Evolutionary conservation across 352 stramenopile species (phyloP), one percentile per base, ranked within the genome.

Genomic region (Phytopythium helicoides): DNA sequence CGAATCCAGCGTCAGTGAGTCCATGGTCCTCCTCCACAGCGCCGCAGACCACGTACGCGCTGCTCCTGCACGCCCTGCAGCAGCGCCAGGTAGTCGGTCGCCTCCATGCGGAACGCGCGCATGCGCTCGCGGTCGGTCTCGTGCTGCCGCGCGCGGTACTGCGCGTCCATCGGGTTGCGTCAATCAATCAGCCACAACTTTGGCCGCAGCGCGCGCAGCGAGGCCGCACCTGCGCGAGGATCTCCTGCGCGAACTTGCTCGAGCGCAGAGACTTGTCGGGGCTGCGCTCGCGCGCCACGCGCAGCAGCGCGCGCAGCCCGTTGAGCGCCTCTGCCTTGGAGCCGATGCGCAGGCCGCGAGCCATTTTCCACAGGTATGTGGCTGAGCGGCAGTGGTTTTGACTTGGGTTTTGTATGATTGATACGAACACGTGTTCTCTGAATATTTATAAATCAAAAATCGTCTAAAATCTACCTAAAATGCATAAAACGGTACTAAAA

Each of bases 311-410:
- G 46, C 84, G 84, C 56, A 94, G 59, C 55, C 74, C 88, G 67
- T 87, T 91, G 44, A 94, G 54, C 55, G 88, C 81, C 22, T 92
- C 81, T 16, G 68, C 37, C 79, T 94, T 94, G 51, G 84, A 88
- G 59, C 84, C 84, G 55, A 94, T 85, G 51, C 81, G 83, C 57
- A 87, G 49, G 23, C 79, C 81, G 14, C 76, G 67, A 55, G 73
- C 78, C 80, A 93, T 92, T 28, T 35, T 67, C 38, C 18, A 23
- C 10, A 39, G n/a, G 12, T 50, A 26, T 50, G 15, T 36, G 25
- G 25, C 42, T 10, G 42, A 15, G n/a, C 8, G 35, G 4, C 14
- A 19, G 37, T 23, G 37, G 9, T 6, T 12, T 41, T 25, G 16
- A 14, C 15, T 42, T 42, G 37, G n/a, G 37, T 10, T 42, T 42